A percentile compares a stretch with the other conserved stretches of the same genome.
Conservation (phyloP, 345 rosid species). For the Arabidopsis suecica region DNA sequence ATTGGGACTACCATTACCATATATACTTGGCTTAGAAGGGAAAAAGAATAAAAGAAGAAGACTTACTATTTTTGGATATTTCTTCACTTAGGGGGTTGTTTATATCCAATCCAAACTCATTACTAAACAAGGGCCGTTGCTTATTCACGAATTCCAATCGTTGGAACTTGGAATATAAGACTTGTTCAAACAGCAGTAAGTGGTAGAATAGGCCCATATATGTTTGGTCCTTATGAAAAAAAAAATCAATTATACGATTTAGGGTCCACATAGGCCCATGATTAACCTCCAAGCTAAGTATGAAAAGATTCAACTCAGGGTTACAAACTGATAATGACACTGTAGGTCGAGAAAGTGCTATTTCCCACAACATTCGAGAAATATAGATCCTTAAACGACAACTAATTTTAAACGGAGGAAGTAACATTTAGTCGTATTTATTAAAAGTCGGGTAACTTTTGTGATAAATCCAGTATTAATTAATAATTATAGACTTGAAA, state of each 20-base stretch:
- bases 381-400: too few species aligned
- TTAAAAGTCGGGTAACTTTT: too few species aligned
- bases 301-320: not conserved
- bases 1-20: constrained; percentile 34
- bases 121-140: constrained; percentile 30
- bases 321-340: not conserved
- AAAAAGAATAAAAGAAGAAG: constrained; percentile 31
- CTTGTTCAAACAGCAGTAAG: constrained; percentile 18
- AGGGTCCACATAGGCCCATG: constrained; percentile 29
- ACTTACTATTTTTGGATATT: constrained; percentile 34
- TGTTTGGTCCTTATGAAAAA: not conserved
- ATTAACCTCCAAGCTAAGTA: constrained; percentile 4
- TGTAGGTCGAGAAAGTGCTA: not conserved
- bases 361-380: not conserved
- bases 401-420: too few species aligned
- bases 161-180: constrained; percentile 38
- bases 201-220: constrained; percentile 37
- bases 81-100: constrained; percentile 24
- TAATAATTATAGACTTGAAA: not conserved
- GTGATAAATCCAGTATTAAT: not conserved
- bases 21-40: constrained; percentile 46
- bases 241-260: not conserved
- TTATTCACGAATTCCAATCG: constrained; percentile 24
- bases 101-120: constrained; percentile 27
- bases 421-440: not conserved